Evolutionary conservation across 345 rosid genomes (phyloP).

Genomic region (Nephelium lappaceum): DNA sequence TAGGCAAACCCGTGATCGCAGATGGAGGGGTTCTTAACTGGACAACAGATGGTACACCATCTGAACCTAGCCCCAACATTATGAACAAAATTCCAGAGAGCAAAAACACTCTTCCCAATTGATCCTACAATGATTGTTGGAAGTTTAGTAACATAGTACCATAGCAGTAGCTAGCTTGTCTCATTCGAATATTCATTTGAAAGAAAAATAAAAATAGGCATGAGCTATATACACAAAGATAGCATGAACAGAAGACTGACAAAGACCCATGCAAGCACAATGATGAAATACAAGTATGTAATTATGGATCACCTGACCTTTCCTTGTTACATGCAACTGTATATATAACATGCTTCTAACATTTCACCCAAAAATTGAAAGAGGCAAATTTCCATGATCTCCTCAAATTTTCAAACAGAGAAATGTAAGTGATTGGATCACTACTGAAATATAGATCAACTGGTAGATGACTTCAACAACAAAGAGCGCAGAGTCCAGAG

Average conservation of each 20-base stretch:
- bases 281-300: too few species aligned
- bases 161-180: background rate
- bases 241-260: too few species aligned
- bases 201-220: background rate
- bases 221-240: too few species aligned
- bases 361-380: too few species aligned
- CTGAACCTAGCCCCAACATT: slow-evolving; percentile 84
- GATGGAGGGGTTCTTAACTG: slow-evolving; percentile 87
- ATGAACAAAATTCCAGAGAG: slow-evolving; percentile 83
- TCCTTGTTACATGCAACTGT: too few species aligned
- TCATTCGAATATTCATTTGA: background rate
- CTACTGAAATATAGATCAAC: background rate
- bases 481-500: background rate
- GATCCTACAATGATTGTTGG: slow-evolving; percentile 57
- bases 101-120: slow-evolving; percentile 87
- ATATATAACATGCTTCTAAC: too few species aligned
- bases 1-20: slow-evolving; percentile 64
- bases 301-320: too few species aligned
- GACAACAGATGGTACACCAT: slow-evolving; percentile 77
- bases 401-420: background rate
- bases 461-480: background rate
- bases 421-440: background rate
- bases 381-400: background rate
- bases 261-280: too few species aligned
- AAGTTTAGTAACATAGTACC: slow-evolving; percentile 19